Percentiles rank a stretch among this genome's conserved stretches.
phyloP scores from a whole-genome alignment of 2,329 filamentous ascomycete genomes.

The Teratosphaeria nubilosa region DNA sequence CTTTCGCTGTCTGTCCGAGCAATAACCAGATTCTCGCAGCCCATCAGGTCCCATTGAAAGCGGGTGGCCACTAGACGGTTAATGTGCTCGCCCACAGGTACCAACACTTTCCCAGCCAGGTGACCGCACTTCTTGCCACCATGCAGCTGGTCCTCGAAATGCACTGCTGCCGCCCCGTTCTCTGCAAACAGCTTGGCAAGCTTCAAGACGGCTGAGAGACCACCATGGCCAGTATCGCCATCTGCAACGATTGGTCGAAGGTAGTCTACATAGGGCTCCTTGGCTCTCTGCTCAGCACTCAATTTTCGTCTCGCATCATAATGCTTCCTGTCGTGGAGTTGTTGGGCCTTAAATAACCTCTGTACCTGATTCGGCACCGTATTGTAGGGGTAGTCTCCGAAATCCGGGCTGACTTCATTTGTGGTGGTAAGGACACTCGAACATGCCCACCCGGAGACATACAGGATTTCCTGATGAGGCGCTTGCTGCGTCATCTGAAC shows the following conservation, averaged over 20 bases:
- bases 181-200: constrained; percentile 95
- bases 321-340: constrained; percentile 91
- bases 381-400: constrained; percentile 98
- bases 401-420: constrained; percentile 95
- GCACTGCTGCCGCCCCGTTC: constrained; percentile 89
- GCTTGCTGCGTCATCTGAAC: constrained; percentile 99
- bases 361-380: constrained; percentile 98
- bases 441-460: constrained; percentile 95
- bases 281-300: constrained; percentile 59
- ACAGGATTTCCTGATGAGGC: constrained; percentile 87
- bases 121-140: constrained; percentile 98
- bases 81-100: constrained; percentile 90
- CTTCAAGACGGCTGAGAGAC: constrained; percentile 85
- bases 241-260: constrained; percentile 91
- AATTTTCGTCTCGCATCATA: constrained; percentile 78
- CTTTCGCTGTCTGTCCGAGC: constrained; percentile 93
- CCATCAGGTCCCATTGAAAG: constrained; percentile 99
- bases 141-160: constrained; percentile 96
- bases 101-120: constrained; percentile 88
- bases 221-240: constrained; percentile 89
- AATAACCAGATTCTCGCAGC: constrained; percentile 85
- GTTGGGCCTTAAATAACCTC: constrained; percentile 89
- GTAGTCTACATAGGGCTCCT: constrained; percentile 80
- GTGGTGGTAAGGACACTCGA: constrained; percentile 86
- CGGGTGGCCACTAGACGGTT: constrained; percentile 84